These are phyloP conservation scores for Aspergillus pseudonomiae DNA, from an alignment of 2,329 filamentous ascomycete genomes.

Conservation along the genomic window DNA sequence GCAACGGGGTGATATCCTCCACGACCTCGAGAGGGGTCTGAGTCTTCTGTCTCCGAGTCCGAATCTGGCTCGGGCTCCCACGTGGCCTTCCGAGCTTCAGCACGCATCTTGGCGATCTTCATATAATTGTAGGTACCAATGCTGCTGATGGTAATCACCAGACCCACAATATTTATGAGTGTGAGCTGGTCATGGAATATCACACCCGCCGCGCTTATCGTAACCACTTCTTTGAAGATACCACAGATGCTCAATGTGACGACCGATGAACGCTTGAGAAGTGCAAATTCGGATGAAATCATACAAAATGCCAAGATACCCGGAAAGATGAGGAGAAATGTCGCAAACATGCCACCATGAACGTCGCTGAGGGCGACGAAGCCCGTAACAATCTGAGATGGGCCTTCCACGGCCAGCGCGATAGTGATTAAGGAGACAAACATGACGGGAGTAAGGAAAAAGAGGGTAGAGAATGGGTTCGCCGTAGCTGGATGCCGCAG, in stretches of 20 bases:
- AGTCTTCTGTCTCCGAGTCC: conserved; percentile 33
- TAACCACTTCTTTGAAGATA: conserved; percentile 98
- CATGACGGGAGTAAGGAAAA: conserved; percentile 97
- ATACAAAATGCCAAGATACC: conserved; percentile 92
- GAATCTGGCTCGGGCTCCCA: conserved; percentile 29
- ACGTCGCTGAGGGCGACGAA: conserved; percentile 64
- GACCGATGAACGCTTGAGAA: conserved; percentile 91
- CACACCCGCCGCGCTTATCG: conserved; percentile 83
- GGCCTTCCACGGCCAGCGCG: conserved; percentile 83
- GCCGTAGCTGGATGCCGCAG: conserved; percentile 91
- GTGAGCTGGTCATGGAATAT: conserved; percentile 90
- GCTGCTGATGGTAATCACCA: conserved; percentile 84
- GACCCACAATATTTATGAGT: conserved; percentile 80
- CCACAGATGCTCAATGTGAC: conserved; percentile 95
- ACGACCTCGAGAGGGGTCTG: conserved; percentile 25
- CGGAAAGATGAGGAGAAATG: conserved; percentile 81
- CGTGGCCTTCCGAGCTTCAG: conserved; percentile 63
- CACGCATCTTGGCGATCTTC: conserved; percentile 87
- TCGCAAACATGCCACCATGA: conserved; percentile 68
- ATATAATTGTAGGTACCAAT: conserved; percentile 93
- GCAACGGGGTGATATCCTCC: conserved; percentile 31
- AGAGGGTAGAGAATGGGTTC: conserved; percentile 95
- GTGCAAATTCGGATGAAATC: conserved; percentile 93
- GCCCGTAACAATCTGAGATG: conserved; percentile 67
- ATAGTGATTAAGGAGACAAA: conserved; percentile 79